Evolutionary conservation across 495 filamentous ascomycete genomes (phyloP).

Genomic region (Hypoxylon crocopeplum): DNA sequence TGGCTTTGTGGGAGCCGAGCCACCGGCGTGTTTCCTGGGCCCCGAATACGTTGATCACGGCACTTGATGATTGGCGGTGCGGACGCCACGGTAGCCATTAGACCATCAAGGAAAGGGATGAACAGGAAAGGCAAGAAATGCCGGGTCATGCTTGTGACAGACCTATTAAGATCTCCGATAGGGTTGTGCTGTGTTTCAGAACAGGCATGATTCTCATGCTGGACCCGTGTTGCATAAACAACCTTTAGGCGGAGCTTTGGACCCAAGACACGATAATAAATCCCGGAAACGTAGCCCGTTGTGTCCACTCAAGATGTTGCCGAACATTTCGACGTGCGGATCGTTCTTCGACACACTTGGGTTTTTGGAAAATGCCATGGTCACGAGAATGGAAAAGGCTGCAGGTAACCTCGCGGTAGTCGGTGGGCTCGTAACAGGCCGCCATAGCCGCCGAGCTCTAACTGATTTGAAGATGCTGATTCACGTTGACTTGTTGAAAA

Average conservation of each 20-base stretch:
- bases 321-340: conserved; percentile 10
- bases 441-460: conserved; percentile 11
- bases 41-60: conserved; percentile 29
- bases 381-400: conserved; percentile 24
- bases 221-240: conserved; percentile 22
- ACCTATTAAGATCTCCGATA: conserved; percentile 37
- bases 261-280: conserved; percentile 13
- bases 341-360: not conserved
- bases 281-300: conserved; percentile 13
- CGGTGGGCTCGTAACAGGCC: not conserved
- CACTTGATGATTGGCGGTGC: conserved; percentile 40
- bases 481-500: conserved; percentile 4
- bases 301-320: conserved; percentile 25
- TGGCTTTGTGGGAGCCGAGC: conserved; percentile 26
- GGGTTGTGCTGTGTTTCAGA: conserved; percentile 38
- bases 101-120: conserved; percentile 30
- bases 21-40: conserved; percentile 22
- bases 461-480: not conserved
- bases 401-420: conserved; percentile 25
- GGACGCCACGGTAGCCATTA: conserved; percentile 16
- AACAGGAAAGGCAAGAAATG: conserved; percentile 23
- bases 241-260: conserved; percentile 10
- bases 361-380: conserved; percentile 22
- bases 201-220: conserved; percentile 37
- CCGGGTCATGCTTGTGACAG: conserved; percentile 27